Conservation (phyloP, 2,329 filamentous ascomycete species). For the Trichoderma brevicompactum region DNA sequence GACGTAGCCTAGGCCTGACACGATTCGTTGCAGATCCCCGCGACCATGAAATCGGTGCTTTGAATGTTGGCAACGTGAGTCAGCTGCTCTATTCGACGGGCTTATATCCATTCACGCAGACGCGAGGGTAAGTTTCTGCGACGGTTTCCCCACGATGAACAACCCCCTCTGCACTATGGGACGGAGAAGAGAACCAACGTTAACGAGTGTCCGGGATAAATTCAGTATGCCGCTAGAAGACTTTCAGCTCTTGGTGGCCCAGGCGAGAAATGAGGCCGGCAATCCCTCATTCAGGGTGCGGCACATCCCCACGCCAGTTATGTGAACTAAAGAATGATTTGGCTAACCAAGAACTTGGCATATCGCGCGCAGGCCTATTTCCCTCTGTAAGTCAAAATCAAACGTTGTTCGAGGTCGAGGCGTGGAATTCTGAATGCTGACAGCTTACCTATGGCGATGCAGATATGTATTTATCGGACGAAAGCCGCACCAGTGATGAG, state of each 20-base stretch:
- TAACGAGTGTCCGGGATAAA: constrained; percentile 14
- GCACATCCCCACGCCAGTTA: background rate
- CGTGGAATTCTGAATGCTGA: background rate
- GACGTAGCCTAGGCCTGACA: background rate
- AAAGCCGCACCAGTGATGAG: constrained; percentile 46
- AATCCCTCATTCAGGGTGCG: constrained; percentile 60
- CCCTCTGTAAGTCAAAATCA: constrained; percentile 54
- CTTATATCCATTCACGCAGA: constrained; percentile 60
- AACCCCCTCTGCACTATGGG: background rate
- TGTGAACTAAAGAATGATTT: background rate
- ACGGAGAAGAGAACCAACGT: background rate
- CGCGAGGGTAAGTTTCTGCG: constrained; percentile 48
- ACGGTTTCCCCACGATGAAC: background rate
- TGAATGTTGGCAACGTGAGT: constrained; percentile 60
- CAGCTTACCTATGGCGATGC: constrained; percentile 27
- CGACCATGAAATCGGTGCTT: constrained; percentile 56
- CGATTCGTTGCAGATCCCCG: constrained; percentile 48
- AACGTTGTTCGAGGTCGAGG: background rate
- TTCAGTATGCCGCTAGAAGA: constrained; percentile 61
- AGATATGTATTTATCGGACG: constrained; percentile 67
- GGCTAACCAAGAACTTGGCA: constrained; percentile 8
- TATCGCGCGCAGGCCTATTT: constrained; percentile 58
- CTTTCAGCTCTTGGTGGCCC: constrained; percentile 60
- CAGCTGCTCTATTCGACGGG: constrained; percentile 59
- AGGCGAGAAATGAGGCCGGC: constrained; percentile 58